Base-by-base conservation (phyloP, 2,329 filamentous ascomycete genomes). In the Fusarium compactum region DNA sequence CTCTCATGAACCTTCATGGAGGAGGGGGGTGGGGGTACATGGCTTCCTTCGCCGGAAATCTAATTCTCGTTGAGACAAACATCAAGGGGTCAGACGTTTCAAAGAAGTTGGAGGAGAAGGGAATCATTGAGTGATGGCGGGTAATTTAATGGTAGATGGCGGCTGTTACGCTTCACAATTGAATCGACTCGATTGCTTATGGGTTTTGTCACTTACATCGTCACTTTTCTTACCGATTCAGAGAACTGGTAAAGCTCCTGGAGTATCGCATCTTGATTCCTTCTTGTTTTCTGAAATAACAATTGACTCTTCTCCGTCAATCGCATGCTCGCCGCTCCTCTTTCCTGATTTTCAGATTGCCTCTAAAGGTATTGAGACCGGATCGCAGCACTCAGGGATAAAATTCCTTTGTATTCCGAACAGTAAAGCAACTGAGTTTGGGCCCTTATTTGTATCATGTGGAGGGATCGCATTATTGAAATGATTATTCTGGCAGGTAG, bases 1-100 rank as follows among this genome's bases (percentile, higher is more conserved):
- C n/a, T n/a, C n/a, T n/a, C n/a, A n/a, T n/a, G n/a, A n/a, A n/a
- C n/a, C n/a, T n/a, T n/a, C n/a, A n/a, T n/a, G 25, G 47, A 11
- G 32, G 46, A 5, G 63, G 32, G 10, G 27, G 47, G 3, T 52
- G 32, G 12, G 16, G 20, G 8, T 32, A 16, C 24, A 2, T 9
- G 6, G 32, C 10, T 5, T n/a, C 8, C 11, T 24, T 30, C 4
- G 9, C 16, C n/a, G 24, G 18, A 6, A 25, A 16, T n/a, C 7
- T 9, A 2, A 34, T 58, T 14, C 43, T 15, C 29, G 16, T 65
- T 9, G 16, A 38, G 25, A 47, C 62, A 43, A 65, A 65, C 12
- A 40, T 6, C 4, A n/a, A 48, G 12, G 10, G 22, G 3, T 16
- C 20, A 2, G 9, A 20, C 3, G 15, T 65, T 4, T 12, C 18